phyloP scores from a whole-genome alignment of 257 asterid species.

The Solanum pinnatisectum region DNA sequence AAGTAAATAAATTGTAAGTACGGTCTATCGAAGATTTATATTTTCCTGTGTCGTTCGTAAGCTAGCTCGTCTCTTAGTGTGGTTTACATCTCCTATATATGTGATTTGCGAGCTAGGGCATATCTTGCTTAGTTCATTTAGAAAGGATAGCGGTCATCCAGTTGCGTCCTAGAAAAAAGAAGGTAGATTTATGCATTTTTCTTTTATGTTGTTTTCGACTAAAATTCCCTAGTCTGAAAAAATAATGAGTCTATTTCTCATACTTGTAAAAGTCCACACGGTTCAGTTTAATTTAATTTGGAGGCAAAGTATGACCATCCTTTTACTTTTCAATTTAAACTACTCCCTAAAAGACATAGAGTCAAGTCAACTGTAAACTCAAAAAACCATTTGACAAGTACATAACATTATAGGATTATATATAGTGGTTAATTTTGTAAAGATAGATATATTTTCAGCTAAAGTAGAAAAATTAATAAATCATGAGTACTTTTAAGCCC shows the following conservation, averaged over 20 bases:
- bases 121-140: rapidly evolving
- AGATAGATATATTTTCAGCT: background rate
- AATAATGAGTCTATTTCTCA: background rate
- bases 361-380: background rate
- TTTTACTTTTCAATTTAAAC: background rate
- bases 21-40: too few relatives aligned
- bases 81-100: too few relatives aligned
- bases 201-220: background rate
- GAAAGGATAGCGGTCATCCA: too few relatives aligned
- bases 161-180: background rate
- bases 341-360: background rate
- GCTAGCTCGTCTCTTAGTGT: rapidly evolving
- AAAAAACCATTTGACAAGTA: background rate
- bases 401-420: background rate
- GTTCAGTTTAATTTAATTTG: background rate
- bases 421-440: background rate
- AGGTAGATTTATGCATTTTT: background rate
- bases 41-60: rapidly evolving
- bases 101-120: rapidly evolving
- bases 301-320: background rate
- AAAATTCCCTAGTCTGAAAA: background rate
- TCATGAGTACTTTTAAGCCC: background rate
- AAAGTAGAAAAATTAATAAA: background rate
- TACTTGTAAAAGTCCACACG: background rate
- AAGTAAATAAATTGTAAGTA: background rate